Conservation (phyloP, 768 basidiomycete species). For the Pleurotus citrinopileatus region DNA sequence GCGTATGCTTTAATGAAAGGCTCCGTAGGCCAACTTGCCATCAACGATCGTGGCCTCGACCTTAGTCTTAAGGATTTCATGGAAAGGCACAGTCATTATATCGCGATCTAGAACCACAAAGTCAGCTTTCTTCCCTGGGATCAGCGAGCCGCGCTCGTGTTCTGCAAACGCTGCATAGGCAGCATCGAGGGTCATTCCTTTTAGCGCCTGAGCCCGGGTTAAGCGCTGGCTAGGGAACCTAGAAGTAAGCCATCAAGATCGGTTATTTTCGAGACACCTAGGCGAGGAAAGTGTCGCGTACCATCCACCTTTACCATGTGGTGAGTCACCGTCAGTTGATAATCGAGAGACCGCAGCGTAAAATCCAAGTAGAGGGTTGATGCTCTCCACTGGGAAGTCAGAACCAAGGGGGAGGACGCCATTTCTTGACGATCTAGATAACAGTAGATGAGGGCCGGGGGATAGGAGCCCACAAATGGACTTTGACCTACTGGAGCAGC, state of each 20-base stretch:
- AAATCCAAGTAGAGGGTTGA: conserved; percentile 87
- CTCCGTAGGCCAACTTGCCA: conserved; percentile 53
- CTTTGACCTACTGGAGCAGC: conserved; percentile 56
- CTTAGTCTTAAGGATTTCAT: conserved; percentile 51
- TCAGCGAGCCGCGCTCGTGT: conserved; percentile 65
- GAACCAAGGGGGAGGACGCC: conserved; percentile 78
- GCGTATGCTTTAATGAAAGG: conserved; percentile 6
- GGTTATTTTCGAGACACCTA: conserved; percentile 1
- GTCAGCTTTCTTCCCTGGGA: conserved; percentile 80
- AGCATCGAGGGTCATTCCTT: conserved; percentile 87
- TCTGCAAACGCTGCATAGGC: conserved; percentile 88
- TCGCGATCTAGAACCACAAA: conserved; percentile 81
- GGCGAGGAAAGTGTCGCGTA: conserved; percentile 28
- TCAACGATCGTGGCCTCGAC: conserved; percentile 66
- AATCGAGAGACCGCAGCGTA: conserved; percentile 85
- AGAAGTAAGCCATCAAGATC: conserved; percentile 4
- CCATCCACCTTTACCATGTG: conserved; percentile 86
- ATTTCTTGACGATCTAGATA: conserved; percentile 45
- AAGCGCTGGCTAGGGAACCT: conserved; percentile 81
- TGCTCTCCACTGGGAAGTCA: conserved; percentile 91
- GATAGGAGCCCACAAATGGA: too few relatives aligned
- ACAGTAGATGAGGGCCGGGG: background rate
- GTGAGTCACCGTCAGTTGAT: conserved; percentile 66
- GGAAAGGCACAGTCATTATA: conserved; percentile 60
- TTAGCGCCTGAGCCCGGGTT: conserved; percentile 77